These are phyloP conservation scores for Hamamelis virginiana DNA, from an alignment of 164 flowering plant genomes.

Conservation along the genomic window DNA sequence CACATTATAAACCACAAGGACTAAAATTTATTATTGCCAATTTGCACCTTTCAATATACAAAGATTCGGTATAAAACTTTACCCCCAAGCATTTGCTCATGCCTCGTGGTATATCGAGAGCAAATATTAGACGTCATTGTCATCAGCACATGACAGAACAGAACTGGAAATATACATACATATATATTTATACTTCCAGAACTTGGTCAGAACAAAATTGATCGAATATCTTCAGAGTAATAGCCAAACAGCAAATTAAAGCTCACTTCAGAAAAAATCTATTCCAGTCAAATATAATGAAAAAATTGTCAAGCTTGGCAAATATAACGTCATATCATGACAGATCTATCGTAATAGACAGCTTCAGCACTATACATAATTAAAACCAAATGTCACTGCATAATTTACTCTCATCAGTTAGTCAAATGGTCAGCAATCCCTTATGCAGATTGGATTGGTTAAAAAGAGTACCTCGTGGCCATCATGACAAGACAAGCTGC, in stretches of 20 bases:
- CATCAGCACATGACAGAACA: not conserved
- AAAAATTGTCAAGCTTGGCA: no score
- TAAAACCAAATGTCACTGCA: not conserved
- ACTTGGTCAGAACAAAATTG: not conserved
- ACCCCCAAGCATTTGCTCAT: no score
- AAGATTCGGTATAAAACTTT: no score
- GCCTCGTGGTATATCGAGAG: no score
- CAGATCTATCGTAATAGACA: not conserved
- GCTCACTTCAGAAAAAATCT: not conserved
- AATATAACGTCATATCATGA: not conserved
- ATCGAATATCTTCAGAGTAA: not conserved
- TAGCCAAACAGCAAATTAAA: not conserved
- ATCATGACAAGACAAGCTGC: constrained; percentile 88
- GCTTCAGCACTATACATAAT: no score
- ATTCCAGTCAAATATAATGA: no score
- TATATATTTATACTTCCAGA: not conserved
- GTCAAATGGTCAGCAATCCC: not conserved
- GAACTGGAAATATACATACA: not conserved
- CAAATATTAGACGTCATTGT: no score
- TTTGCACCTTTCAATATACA: no score
- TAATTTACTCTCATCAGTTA: not conserved
- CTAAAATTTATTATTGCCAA: no score
- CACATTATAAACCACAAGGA: not conserved
- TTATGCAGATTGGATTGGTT: not conserved
- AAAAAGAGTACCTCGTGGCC: constrained; percentile 84